Evolutionary conservation across 2,329 filamentous ascomycete genomes (phyloP).

Genomic region (Claviceps fusiformis): DNA sequence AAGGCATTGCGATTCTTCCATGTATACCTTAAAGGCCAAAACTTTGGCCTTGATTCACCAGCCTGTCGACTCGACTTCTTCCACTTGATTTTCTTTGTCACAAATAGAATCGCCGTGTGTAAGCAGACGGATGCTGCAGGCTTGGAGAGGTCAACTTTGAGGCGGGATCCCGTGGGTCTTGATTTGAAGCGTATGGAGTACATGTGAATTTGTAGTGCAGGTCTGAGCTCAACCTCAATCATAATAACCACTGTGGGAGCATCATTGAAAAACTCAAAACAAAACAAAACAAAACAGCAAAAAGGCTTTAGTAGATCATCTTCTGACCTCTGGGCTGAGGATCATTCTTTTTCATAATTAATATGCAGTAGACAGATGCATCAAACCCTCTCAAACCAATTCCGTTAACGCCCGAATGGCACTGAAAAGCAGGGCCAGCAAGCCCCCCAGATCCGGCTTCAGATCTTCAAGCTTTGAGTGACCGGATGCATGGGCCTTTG

Average conservation of each 20-base stretch:
- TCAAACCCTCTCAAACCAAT: slow-evolving; percentile 5
- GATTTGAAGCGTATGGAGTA: neutral
- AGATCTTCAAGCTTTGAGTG: neutral
- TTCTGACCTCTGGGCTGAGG: neutral
- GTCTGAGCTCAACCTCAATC: neutral
- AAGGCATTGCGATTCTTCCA: too few species aligned
- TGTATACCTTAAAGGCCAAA: too few species aligned
- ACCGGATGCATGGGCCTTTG: neutral
- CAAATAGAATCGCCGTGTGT: neutral
- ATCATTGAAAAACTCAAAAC: neutral
- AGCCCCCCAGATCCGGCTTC: neutral
- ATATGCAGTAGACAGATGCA: slow-evolving; percentile 3
- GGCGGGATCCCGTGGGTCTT: neutral
- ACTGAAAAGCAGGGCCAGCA: neutral
- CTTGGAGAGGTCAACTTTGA: neutral
- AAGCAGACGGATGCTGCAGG: neutral
- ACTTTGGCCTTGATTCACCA: too few species aligned
- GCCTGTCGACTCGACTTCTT: too few species aligned
- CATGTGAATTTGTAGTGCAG: neutral
- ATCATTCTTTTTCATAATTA: neutral
- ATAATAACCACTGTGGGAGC: neutral
- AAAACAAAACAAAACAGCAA: neutral
- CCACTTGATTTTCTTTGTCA: too few species aligned
- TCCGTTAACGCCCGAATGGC: slow-evolving; percentile 11
- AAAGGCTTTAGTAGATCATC: neutral